Conservation (phyloP, 257 asterid species). For the Jacaranda mimosifolia region DNA sequence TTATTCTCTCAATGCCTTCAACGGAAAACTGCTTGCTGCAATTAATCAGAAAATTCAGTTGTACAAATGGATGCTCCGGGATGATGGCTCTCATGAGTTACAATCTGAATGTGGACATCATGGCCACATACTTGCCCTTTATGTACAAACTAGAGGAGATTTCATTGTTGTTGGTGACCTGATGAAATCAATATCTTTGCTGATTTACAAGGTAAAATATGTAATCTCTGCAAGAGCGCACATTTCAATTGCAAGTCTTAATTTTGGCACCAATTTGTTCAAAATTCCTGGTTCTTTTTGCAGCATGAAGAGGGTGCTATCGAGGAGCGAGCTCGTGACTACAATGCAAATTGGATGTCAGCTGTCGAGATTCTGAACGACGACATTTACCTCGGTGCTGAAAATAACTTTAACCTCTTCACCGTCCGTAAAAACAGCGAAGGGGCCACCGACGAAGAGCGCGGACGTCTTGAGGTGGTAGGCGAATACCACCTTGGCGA, state of each 20-base stretch:
- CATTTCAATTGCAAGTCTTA: not conserved
- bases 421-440: conserved; percentile 92
- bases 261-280: conserved; percentile 8
- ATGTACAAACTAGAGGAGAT: conserved; percentile 98
- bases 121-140: conserved; percentile 97
- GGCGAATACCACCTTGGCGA: conserved; percentile 90
- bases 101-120: conserved; percentile 99
- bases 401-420: conserved; percentile 74
- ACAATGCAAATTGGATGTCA: conserved; percentile 99
- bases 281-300: conserved; percentile 27
- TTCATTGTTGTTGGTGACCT: conserved; percentile 97
- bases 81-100: conserved; percentile 89
- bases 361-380: conserved; percentile 93
- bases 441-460: conserved; percentile 96
- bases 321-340: conserved; percentile 98
- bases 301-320: conserved; percentile 99
- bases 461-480: conserved; percentile 84
- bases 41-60: conserved; percentile 96
- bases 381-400: conserved; percentile 78
- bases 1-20: conserved; percentile 92
- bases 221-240: not conserved
- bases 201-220: conserved; percentile 84
- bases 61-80: conserved; percentile 97
- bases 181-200: conserved; percentile 95
- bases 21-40: conserved; percentile 96